Percentiles rank a stretch among this genome's conserved stretches.
These are phyloP conservation scores for Gonium pectorale DNA, from an alignment of 139 green algal species.

Conservation along the genomic window DNA sequence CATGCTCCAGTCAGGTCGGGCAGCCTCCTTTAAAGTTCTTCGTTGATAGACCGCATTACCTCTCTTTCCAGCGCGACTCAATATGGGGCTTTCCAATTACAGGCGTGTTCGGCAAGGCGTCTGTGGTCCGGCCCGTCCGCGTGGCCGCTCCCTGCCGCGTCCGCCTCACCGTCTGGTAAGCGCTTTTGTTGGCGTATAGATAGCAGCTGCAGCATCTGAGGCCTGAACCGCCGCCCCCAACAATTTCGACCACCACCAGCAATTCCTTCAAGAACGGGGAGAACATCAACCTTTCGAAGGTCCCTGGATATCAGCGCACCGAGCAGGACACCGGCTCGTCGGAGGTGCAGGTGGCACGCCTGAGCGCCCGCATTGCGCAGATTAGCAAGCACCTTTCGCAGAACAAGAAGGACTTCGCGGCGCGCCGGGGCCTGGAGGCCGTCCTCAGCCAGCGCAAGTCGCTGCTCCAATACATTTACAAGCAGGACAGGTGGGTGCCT, in stretches of 20 bases:
- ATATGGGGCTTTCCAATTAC: neutral
- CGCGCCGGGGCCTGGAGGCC: conserved; percentile 68
- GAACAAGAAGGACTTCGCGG: conserved; percentile 79
- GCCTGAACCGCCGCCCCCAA: neutral
- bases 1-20: too few species aligned
- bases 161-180: conserved; percentile 52
- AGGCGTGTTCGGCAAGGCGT: conserved; percentile 57
- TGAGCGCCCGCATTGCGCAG: conserved; percentile 69
- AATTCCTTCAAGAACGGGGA: conserved; percentile 74
- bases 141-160: conserved; percentile 46
- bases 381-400: conserved; percentile 67
- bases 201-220: neutral
- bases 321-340: conserved; percentile 69
- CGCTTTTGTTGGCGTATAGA: too few species aligned
- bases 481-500: conserved; percentile 60
- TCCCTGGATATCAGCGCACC: conserved; percentile 45
- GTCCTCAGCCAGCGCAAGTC: conserved; percentile 74
- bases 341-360: conserved; percentile 75
- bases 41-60: too few species aligned
- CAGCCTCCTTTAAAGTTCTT: too few species aligned
- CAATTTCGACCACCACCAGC: conserved; percentile 45
- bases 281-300: conserved; percentile 68
- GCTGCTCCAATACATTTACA: conserved; percentile 83
- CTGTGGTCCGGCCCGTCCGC: conserved; percentile 29
- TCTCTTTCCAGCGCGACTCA: too few species aligned